phyloP scores from a whole-genome alignment of 441 rosid species.

The Syzygium syzygioides region DNA sequence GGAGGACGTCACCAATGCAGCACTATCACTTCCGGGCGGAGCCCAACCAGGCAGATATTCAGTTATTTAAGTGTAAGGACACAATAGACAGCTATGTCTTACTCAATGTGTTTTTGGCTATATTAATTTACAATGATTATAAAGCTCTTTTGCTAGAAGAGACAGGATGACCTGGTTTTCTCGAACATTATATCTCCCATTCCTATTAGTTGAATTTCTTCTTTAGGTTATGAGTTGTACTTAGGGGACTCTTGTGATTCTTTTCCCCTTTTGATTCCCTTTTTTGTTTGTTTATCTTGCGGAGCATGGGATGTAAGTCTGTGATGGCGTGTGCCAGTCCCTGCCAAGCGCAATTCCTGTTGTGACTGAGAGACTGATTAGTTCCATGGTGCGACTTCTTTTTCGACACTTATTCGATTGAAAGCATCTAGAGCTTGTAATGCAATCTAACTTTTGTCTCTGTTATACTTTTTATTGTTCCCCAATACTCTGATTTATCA shows the following conservation, averaged over 20 bases:
- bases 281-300: constrained; percentile 1
- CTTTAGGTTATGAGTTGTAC: neutral
- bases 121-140: neutral
- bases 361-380: neutral
- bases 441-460: neutral
- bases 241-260: constrained; percentile 11
- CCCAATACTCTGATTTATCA: neutral
- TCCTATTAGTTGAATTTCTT: neutral
- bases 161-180: neutral
- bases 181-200: neutral
- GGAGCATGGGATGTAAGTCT: neutral
- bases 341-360: neutral
- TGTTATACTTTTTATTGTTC: neutral
- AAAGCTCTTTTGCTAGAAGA: neutral
- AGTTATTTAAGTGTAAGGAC: constrained; percentile 70
- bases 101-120: neutral
- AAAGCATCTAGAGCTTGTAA: neutral
- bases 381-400: neutral
- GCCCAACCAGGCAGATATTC: constrained; percentile 90
- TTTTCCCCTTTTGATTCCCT: constrained; percentile 21
- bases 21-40: constrained; percentile 83
- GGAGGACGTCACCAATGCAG: constrained; percentile 85
- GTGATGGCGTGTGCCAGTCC: neutral
- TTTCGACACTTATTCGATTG: neutral
- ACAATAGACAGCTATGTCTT: constrained; percentile 1